Evolutionary conservation across 1,284 basidiomycete species (phyloP).

Genomic region (Pisolithus thermaeus): DNA sequence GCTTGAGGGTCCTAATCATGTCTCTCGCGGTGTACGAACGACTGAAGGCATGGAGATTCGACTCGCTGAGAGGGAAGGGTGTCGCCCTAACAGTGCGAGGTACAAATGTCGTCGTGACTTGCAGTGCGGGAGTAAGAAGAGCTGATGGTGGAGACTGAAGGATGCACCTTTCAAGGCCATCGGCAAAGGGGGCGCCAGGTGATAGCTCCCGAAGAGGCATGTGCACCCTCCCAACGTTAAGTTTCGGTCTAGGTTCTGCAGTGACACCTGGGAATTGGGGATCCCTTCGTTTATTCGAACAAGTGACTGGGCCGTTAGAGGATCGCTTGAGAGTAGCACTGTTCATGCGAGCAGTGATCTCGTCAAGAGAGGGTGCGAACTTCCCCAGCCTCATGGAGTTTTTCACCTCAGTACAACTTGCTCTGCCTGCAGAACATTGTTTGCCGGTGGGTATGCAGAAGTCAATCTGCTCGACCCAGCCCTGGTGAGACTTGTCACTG

Average conservation of each 20-base stretch:
- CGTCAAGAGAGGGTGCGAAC: conserved; percentile 61
- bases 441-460: conserved; percentile 39
- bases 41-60: conserved; percentile 45
- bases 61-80: conserved; percentile 46
- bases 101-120: conserved; percentile 46
- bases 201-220: conserved; percentile 32
- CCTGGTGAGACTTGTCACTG: conserved; percentile 24
- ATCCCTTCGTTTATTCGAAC: background rate
- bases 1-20: conserved; percentile 60
- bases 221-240: conserved; percentile 46
- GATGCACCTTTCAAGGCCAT: conserved; percentile 1
- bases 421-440: conserved; percentile 8
- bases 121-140: conserved; percentile 35
- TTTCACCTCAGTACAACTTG: conserved; percentile 10
- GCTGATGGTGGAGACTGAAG: conserved; percentile 18
- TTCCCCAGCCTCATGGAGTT: conserved; percentile 19
- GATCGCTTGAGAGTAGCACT: background rate
- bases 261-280: conserved; percentile 6
- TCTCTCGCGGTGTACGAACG: conserved; percentile 49
- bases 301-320: conserved; percentile 11
- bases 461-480: conserved; percentile 65
- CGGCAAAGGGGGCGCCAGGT: conserved; percentile 4
- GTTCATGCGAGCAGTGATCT: conserved; percentile 62
- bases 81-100: conserved; percentile 40
- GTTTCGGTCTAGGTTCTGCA: conserved; percentile 30